Evolutionary conservation across 2,329 filamentous ascomycete species (phyloP).

Genomic region (Fusarium odoratissimum): DNA sequence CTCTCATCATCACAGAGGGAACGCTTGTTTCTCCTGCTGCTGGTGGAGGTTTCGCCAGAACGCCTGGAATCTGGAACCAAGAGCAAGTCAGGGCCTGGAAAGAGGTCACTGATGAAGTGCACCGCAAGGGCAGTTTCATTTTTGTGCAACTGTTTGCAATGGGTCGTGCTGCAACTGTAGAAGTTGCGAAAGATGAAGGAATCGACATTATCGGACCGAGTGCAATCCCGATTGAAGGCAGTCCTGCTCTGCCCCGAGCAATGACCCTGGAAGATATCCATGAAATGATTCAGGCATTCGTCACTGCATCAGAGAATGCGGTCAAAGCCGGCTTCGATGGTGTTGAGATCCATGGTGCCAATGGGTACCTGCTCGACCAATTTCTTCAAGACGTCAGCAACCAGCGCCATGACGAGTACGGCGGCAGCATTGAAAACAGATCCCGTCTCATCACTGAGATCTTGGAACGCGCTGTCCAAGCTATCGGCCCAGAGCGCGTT

Average conservation of each 20-base stretch:
- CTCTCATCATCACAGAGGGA: conserved; percentile 58
- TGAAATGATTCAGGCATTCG: conserved; percentile 67
- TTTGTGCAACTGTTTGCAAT: conserved; percentile 72
- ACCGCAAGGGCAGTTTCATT: conserved; percentile 70
- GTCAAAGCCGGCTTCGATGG: conserved; percentile 75
- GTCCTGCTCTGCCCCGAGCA: conserved; percentile 65
- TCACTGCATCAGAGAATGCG: conserved; percentile 63
- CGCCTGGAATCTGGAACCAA: conserved; percentile 68
- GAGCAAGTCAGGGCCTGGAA: conserved; percentile 71
- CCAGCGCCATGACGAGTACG: conserved; percentile 62
- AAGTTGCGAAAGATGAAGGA: conserved; percentile 43
- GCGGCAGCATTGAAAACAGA: conserved; percentile 63
- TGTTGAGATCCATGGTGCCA: conserved; percentile 70
- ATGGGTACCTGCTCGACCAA: conserved; percentile 72
- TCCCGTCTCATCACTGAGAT: conserved; percentile 65
- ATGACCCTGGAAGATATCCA: conserved; percentile 75
- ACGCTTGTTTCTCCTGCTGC: conserved; percentile 54
- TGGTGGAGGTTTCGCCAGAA: conserved; percentile 52
- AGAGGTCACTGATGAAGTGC: conserved; percentile 70
- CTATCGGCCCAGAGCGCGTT: conserved; percentile 62
- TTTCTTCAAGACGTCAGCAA: conserved; percentile 67
- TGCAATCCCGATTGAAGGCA: conserved; percentile 55
- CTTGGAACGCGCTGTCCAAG: conserved; percentile 51
- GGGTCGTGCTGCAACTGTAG: conserved; percentile 63
- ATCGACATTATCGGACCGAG: conserved; percentile 45